A percentile compares a stretch with the other conserved stretches of the same genome.
phyloP scores from a whole-genome alignment of 139 green algal species.

The Picochlorum sp. region DNA sequence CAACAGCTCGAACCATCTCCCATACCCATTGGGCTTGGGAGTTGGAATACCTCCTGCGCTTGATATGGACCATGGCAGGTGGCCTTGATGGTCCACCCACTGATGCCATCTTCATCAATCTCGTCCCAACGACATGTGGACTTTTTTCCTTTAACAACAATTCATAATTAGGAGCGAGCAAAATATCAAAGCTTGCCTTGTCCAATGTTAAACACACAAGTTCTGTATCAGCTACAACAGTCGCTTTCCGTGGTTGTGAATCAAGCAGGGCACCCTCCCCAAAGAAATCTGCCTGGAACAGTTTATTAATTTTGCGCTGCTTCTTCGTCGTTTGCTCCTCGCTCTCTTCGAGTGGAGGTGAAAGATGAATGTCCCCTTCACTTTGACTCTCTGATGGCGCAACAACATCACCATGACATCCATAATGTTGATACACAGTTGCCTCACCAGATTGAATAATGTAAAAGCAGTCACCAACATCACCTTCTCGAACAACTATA shows the following conservation, averaged over 20 bases:
- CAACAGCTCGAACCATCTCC: conserved; percentile 71
- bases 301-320: conserved; percentile 62
- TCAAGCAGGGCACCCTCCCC: conserved; percentile 77
- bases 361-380: background rate
- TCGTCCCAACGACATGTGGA: conserved; percentile 61
- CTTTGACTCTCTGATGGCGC: background rate
- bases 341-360: background rate
- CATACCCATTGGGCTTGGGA: conserved; percentile 34
- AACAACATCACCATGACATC: background rate
- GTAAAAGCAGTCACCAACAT: conserved; percentile 82
- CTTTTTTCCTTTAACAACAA: conserved; percentile 81
- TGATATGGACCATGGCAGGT: conserved; percentile 70
- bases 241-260: conserved; percentile 54
- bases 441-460: conserved; percentile 92
- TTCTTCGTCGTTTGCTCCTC: background rate
- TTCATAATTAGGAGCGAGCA: conserved; percentile 78
- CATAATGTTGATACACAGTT: conserved; percentile 56
- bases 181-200: conserved; percentile 67
- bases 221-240: conserved; percentile 65
- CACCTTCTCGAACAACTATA: conserved; percentile 55
- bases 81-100: conserved; percentile 41
- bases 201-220: conserved; percentile 70
- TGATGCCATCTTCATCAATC: conserved; percentile 60
- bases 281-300: conserved; percentile 90
- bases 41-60: conserved; percentile 44